Evolutionary conservation across 1,139 yeast species (phyloP), one percentile per base, ranked within the genome.

Genomic region (Diutina mesorugosa): DNA sequence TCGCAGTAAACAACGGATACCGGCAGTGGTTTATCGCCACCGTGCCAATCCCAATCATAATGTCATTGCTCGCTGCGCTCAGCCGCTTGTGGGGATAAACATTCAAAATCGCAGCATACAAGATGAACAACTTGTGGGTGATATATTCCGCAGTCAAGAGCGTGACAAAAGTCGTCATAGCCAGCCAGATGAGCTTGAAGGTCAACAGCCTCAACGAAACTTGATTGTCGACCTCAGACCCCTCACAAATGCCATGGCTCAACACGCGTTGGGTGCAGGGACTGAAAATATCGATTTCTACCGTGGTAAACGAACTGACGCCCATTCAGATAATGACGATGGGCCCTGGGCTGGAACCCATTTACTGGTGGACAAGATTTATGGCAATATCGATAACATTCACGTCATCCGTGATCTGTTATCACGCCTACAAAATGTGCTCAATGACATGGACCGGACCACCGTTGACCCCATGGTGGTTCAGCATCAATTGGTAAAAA

Each of bases 261-360:
- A 93, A 66, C 90, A 90, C 58, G 98, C 98, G 0, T 71, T 93
- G 32, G 99, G 99, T 6, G 99, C 98, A 6, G 99, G 99, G 0
- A 87, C 97, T 0, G 99, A 93, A 66, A 86, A 81, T 62, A 88
- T 90, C 77, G 98, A 91, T 60, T 83, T 89, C 65, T 91, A 93
- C 70, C 78, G 83, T 47, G 77, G 75, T 1, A 55, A 61, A 47
- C 51, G 35, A 55, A 53, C 51, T 60, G 61, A 29, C 32, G 58
- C 59, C 28, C 57, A 51, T 38, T n/a, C 53, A n/a, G 51, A 54
- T 47, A 62, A 30, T 38, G 58, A 46, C 18, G 35, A 53, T 6
- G 21, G 29, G 4, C 45, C 47, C 21, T 21, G 16, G 38, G 55
- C 29, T 10, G 59, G 51, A 2, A 16, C 54, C n/a, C 35, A 55